Evolutionary conservation across 1,139 yeast genomes (phyloP).

Genomic region (Tardiomyces blankii): DNA sequence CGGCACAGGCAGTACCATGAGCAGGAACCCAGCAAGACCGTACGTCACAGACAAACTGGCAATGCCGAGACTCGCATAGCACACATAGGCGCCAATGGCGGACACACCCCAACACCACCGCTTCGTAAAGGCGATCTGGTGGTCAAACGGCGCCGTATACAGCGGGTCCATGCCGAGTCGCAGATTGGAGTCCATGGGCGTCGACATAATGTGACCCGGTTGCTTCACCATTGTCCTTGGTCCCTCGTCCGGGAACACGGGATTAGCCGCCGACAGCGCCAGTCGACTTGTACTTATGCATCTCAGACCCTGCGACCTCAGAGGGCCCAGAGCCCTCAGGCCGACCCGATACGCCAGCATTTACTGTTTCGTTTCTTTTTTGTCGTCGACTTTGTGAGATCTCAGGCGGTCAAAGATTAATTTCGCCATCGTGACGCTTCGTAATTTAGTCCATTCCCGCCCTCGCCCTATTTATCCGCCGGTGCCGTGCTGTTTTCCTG

Average conservation of each 20-base stretch:
- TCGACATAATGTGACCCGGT: conserved; percentile 26
- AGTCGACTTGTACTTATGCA: background rate
- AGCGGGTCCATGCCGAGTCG: conserved; percentile 23
- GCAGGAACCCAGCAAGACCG: conserved; percentile 11
- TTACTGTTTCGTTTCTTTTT: too few species aligned
- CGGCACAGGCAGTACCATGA: conserved; percentile 42
- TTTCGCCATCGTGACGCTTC: too few species aligned
- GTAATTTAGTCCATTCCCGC: too few species aligned
- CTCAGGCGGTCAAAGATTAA: too few species aligned
- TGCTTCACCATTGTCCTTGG: conserved; percentile 19
- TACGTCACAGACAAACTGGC: conserved; percentile 11
- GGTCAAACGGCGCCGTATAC: conserved; percentile 24
- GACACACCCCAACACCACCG: conserved; percentile 26
- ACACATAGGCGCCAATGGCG: conserved; percentile 21
- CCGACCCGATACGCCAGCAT: too few species aligned
- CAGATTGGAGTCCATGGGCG: conserved; percentile 22
- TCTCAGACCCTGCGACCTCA: too few species aligned
- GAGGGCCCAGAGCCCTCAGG: too few species aligned
- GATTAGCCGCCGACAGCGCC: background rate
- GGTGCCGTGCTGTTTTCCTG: too few species aligned
- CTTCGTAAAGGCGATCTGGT: conserved; percentile 27
- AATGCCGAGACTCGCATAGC: conserved; percentile 18
- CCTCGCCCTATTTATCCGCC: too few species aligned
- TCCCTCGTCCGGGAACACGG: conserved; percentile 17
- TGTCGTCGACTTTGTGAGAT: too few species aligned